Evolutionary conservation across 345 rosid species (phyloP).

Genomic region (Melaleuca quinquenervia): DNA sequence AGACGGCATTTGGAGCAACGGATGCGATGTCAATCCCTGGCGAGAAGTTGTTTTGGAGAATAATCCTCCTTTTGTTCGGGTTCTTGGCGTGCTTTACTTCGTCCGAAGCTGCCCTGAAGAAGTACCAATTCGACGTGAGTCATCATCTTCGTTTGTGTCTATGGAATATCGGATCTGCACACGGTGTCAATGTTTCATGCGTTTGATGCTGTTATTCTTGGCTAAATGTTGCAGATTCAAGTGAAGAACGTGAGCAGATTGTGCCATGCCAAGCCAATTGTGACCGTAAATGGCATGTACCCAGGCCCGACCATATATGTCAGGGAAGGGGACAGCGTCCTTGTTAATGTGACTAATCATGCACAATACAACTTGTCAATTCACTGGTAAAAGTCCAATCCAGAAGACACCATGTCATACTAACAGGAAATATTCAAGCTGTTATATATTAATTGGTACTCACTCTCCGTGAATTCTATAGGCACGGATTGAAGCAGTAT

Average conservation of each 20-base stretch:
- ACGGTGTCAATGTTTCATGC: neutral
- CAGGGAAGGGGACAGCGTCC: constrained; percentile 50
- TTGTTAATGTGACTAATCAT: constrained; percentile 42
- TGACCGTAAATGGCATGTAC: constrained; percentile 47
- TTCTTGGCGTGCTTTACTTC: constrained; percentile 9
- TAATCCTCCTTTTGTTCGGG: constrained; percentile 1
- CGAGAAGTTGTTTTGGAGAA: neutral
- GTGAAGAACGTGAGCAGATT: constrained; percentile 54
- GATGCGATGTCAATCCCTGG: constrained; percentile 1
- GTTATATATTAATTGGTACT: neutral
- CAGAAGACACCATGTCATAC: neutral
- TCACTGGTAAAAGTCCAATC: constrained; percentile 26
- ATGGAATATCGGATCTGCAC: neutral
- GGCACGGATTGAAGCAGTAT: constrained; percentile 66
- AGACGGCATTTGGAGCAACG: neutral
- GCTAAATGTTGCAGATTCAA: constrained; percentile 20
- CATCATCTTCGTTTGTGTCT: neutral
- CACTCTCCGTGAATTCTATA: neutral
- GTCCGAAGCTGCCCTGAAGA: constrained; percentile 26
- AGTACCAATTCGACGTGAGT: constrained; percentile 40
- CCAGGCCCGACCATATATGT: constrained; percentile 52
- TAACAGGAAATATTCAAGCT: neutral
- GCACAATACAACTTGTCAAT: constrained; percentile 50
- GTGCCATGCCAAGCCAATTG: constrained; percentile 58
- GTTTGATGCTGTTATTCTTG: neutral